These are phyloP conservation scores for Daedalea quercina DNA, from an alignment of 768 basidiomycete genomes.

Conservation along the genomic window DNA sequence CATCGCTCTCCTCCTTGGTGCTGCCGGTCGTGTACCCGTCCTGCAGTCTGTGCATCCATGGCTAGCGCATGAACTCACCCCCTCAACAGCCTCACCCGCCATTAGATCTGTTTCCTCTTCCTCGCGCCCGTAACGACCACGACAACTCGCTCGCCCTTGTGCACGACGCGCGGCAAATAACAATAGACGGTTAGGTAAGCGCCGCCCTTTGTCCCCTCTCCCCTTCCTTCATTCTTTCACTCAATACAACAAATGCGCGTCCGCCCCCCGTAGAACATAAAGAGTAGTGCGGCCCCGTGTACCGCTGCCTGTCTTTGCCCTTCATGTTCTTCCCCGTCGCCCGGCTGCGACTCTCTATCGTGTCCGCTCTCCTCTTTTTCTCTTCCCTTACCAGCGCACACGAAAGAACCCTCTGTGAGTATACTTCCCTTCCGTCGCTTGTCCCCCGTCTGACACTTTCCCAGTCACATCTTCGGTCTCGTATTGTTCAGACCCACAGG, in stretches of 20 bases:
- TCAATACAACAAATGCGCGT: neutral
- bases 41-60: neutral
- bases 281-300: neutral
- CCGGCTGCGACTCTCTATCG: constrained; percentile 57
- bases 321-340: constrained; percentile 65
- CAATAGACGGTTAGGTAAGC: constrained; percentile 3
- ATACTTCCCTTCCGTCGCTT: constrained; percentile 2
- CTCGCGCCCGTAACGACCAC: neutral
- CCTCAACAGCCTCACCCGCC: neutral
- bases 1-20: neutral
- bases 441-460: constrained; percentile 4
- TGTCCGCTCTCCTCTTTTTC: constrained; percentile 33
- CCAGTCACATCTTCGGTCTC: constrained; percentile 84
- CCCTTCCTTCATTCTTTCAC: neutral
- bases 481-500: constrained; percentile 77
- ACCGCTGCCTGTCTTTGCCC: constrained; percentile 16
- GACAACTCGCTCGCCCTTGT: neutral
- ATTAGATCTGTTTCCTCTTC: neutral
- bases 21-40: neutral
- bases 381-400: constrained; percentile 36
- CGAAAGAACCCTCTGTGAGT: constrained; percentile 59
- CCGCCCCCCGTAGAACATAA: constrained; percentile 1
- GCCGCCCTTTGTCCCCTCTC: constrained; percentile 3
- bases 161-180: neutral
- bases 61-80: neutral